These are phyloP conservation scores for Xylariaceae sp. DNA, from an alignment of 2,329 filamentous ascomycete genomes.

Conservation along the genomic window DNA sequence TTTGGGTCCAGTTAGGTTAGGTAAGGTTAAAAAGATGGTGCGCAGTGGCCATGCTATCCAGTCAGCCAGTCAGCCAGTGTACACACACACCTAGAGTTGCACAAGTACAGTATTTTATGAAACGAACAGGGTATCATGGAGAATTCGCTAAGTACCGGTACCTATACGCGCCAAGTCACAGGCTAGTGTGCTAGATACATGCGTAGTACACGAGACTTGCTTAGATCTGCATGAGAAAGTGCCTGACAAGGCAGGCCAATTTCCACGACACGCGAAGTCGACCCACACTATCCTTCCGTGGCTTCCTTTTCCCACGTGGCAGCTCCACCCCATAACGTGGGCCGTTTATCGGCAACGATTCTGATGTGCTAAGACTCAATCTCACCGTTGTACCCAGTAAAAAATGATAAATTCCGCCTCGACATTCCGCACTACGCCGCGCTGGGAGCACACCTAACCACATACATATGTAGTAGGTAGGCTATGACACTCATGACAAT, in stretches of 20 bases:
- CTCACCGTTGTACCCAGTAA: not conserved
- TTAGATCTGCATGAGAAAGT: constrained; percentile 24
- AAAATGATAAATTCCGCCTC: not conserved
- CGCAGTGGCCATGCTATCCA: not conserved
- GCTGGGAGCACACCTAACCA: not conserved
- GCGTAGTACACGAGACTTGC: constrained; percentile 1
- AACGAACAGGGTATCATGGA: not conserved
- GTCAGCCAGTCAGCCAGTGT: too few species aligned
- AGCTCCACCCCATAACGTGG: constrained; percentile 25
- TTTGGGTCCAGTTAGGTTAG: too few species aligned
- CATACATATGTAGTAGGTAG: not conserved
- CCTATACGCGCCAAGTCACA: constrained; percentile 18
- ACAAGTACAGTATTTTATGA: not conserved
- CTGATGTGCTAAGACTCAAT: not conserved
- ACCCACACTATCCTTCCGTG: constrained; percentile 24
- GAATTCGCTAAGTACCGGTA: constrained; percentile 1
- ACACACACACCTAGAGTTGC: not conserved
- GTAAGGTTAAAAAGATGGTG: not conserved
- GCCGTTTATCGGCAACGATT: constrained; percentile 27
- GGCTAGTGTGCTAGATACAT: not conserved
- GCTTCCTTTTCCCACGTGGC: constrained; percentile 28
- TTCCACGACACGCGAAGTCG: constrained; percentile 26
- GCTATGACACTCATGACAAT: too few species aligned
- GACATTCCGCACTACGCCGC: not conserved
- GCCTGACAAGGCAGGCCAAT: constrained; percentile 27